These are phyloP conservation scores for Lunasporangiospora selenospora DNA, from an alignment of 192 early-diverging fungal genomes.

Conservation along the genomic window DNA sequence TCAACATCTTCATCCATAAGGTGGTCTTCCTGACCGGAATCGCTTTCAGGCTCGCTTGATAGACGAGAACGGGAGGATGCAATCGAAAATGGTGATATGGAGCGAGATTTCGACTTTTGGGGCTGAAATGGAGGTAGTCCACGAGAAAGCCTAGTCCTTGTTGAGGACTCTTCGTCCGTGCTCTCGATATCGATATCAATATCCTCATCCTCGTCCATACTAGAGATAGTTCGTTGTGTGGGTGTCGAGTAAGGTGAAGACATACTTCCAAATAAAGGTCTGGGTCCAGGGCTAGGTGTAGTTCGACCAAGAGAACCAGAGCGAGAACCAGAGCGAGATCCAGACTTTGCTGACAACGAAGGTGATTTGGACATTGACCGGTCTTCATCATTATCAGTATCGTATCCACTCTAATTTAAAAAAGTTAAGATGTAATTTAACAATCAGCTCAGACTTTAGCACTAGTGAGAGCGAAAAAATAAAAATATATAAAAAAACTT, in stretches of 20 bases:
- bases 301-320: conserved; percentile 20
- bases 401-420: conserved; percentile 35
- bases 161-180: conserved; percentile 23
- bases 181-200: conserved; percentile 44
- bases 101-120: conserved; percentile 32
- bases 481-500: no score
- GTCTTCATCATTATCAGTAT: conserved; percentile 45
- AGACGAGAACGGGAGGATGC: conserved; percentile 32
- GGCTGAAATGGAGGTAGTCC: conserved; percentile 5
- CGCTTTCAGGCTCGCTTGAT: conserved; percentile 40
- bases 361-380: conserved; percentile 37
- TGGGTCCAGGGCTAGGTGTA: conserved; percentile 38
- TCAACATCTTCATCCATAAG: conserved; percentile 11
- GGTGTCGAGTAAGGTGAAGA: conserved; percentile 12
- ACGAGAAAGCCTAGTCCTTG: conserved; percentile 4
- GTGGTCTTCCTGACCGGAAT: conserved; percentile 16
- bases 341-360: conserved; percentile 22
- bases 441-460: no score
- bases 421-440: background rate
- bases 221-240: conserved; percentile 4
- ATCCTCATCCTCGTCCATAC: conserved; percentile 43
- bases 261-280: conserved; percentile 14
- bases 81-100: conserved; percentile 42
- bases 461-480: no score
- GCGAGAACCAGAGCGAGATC: conserved; percentile 28